Percentiles rank a stretch among this genome's conserved stretches.
Conservation (phyloP, 371 early-diverging fungal genomes). For the Mortierella sp. region DNA sequence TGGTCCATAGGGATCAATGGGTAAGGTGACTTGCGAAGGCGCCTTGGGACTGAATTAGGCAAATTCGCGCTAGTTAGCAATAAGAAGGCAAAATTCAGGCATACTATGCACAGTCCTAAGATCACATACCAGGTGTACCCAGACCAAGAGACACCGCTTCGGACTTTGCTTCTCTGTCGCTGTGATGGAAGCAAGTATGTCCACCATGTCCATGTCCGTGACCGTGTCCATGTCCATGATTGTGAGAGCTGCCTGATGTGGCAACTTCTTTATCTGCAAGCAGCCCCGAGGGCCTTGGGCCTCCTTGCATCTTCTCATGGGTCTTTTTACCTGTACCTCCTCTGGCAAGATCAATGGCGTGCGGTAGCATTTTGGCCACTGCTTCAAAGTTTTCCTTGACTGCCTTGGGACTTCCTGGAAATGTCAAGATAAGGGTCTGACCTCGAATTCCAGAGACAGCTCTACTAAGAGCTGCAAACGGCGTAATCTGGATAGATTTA, state of each 20-base stretch:
- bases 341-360: constrained; percentile 81
- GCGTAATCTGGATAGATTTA: constrained; percentile 81
- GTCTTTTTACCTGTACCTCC: constrained; percentile 66
- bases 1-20: constrained; percentile 80
- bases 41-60: constrained; percentile 63
- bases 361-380: constrained; percentile 78
- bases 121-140: constrained; percentile 63
- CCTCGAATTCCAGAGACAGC: constrained; percentile 86
- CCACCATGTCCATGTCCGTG: constrained; percentile 57
- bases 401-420: constrained; percentile 93
- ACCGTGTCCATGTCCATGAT: constrained; percentile 58
- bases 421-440: constrained; percentile 78
- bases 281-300: constrained; percentile 39
- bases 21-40: constrained; percentile 86
- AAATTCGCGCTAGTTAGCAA: background rate
- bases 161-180: constrained; percentile 34
- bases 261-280: constrained; percentile 8
- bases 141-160: constrained; percentile 55
- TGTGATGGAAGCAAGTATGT: constrained; percentile 50
- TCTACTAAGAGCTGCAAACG: constrained; percentile 89
- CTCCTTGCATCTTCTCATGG: constrained; percentile 60
- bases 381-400: constrained; percentile 85
- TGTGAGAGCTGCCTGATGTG: constrained; percentile 18
- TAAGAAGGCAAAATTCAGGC: background rate
- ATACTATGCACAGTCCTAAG: too few species aligned